These are phyloP conservation scores for Wallacemonas rigidus DNA, from an alignment of 208 protist species.

Conservation along the genomic window DNA sequence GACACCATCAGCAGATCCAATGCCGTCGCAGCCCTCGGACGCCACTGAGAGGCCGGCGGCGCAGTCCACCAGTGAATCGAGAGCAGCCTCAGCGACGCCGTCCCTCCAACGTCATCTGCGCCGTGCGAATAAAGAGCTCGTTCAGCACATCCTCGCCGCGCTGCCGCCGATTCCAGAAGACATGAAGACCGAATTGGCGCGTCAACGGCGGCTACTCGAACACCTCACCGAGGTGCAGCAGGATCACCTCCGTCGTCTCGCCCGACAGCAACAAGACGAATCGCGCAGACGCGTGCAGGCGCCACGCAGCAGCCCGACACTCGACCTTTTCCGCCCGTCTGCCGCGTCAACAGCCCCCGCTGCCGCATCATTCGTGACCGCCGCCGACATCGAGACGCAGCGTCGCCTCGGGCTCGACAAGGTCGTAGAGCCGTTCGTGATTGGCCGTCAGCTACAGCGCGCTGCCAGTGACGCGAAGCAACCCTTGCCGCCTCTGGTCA, in stretches of 20 bases:
- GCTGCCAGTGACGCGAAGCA: slow-evolving; percentile 24
- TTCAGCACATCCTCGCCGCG: slow-evolving; percentile 22
- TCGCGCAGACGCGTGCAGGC: slow-evolving; percentile 33
- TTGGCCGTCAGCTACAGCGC: slow-evolving; percentile 21
- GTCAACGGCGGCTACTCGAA: slow-evolving; percentile 61
- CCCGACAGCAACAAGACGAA: slow-evolving; percentile 31
- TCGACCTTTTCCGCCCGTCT: background rate
- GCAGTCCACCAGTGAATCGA: background rate
- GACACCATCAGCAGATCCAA: background rate
- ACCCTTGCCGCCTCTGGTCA: slow-evolving; percentile 43
- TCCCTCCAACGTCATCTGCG: background rate
- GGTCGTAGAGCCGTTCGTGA: slow-evolving; percentile 19
- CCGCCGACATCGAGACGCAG: background rate
- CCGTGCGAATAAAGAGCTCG: slow-evolving; percentile 19
- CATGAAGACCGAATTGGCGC: slow-evolving; percentile 46
- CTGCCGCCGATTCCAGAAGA: slow-evolving; percentile 39
- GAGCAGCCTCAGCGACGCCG: slow-evolving; percentile 24
- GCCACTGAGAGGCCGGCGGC: too few species aligned
- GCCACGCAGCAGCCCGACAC: slow-evolving; percentile 24
- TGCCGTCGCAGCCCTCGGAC: background rate
- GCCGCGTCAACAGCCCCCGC: too few species aligned
- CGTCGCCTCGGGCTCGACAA: slow-evolving; percentile 19
- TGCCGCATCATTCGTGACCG: background rate
- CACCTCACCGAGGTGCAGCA: slow-evolving; percentile 47
- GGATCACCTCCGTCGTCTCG: slow-evolving; percentile 30